These are phyloP conservation scores for Lasiodiplodia gonubiensis DNA, from an alignment of 2,329 filamentous ascomycete species.

Conservation along the genomic window DNA sequence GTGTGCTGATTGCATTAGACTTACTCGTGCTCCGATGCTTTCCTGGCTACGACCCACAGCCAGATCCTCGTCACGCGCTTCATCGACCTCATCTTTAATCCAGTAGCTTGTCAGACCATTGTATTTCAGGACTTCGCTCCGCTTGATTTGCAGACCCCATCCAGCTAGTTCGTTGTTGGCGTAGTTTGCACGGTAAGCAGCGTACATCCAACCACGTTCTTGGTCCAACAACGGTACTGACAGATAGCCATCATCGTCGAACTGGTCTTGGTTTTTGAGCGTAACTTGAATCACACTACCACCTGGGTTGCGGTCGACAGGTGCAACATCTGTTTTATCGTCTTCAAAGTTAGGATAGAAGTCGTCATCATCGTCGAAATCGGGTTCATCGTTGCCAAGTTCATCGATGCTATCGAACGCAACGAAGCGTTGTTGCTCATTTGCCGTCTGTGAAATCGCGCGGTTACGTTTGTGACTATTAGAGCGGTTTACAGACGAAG, in stretches of 20 bases:
- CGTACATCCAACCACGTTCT: conserved; percentile 54
- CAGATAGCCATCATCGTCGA: conserved; percentile 58
- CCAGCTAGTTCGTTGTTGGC: conserved; percentile 58
- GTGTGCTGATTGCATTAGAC: conserved; percentile 21
- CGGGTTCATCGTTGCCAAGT: background rate
- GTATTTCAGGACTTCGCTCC: conserved; percentile 65
- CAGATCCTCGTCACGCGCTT: conserved; percentile 36
- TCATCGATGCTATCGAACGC: conserved; percentile 16
- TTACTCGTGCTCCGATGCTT: conserved; percentile 23
- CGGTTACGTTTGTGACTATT: conserved; percentile 21
- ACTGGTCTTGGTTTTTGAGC: conserved; percentile 63
- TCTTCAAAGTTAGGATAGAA: conserved; percentile 11
- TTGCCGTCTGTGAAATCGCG: background rate
- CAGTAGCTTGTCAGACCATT: conserved; percentile 51
- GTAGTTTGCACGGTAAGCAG: conserved; percentile 62
- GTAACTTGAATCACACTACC: conserved; percentile 29
- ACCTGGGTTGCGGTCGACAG: background rate
- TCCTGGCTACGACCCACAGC: conserved; percentile 38
- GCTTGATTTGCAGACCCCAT: conserved; percentile 62
- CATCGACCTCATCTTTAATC: conserved; percentile 28
- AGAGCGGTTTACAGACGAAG: conserved; percentile 16
- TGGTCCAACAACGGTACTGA: conserved; percentile 57
- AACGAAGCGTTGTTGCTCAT: conserved; percentile 4
- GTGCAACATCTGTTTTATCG: conserved; percentile 3
- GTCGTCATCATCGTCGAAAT: conserved; percentile 13